A percentile compares a stretch with the other conserved stretches of the same genome.
Conservation (phyloP, 2,329 filamentous ascomycete species). For the Fusarium equiseti region DNA sequence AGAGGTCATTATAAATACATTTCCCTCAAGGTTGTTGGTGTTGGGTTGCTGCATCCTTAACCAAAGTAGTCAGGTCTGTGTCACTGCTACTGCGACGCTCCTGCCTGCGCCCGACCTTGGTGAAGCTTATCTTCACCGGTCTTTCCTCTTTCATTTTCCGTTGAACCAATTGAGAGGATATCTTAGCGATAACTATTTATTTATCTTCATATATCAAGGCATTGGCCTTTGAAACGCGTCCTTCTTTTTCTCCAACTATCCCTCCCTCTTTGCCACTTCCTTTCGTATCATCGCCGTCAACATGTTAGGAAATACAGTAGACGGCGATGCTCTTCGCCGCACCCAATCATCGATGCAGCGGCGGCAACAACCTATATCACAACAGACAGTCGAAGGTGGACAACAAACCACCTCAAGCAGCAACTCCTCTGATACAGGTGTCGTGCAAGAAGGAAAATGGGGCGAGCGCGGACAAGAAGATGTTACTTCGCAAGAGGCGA, state of each 20-base stretch:
- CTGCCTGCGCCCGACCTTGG: conserved; percentile 1
- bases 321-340: conserved; percentile 50
- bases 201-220: conserved; percentile 6
- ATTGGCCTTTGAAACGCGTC: conserved; percentile 1
- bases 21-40: neutral
- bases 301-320: conserved; percentile 52
- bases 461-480: conserved; percentile 54
- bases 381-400: conserved; percentile 38
- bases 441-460: conserved; percentile 47
- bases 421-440: conserved; percentile 39
- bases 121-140: conserved; percentile 21
- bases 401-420: conserved; percentile 17
- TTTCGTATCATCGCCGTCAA: conserved; percentile 6
- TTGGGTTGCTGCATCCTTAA: neutral
- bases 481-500: conserved; percentile 51
- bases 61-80: neutral
- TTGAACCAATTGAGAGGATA: conserved; percentile 13
- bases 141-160: conserved; percentile 8
- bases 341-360: conserved; percentile 48
- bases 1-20: conserved; percentile 31
- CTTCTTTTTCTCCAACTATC: neutral
- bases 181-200: conserved; percentile 11
- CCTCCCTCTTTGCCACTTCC: neutral
- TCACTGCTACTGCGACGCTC: conserved; percentile 5
- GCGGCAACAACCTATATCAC: conserved; percentile 33